phyloP scores from a whole-genome alignment of 306 rosid species.

The Alnus rubra region DNA sequence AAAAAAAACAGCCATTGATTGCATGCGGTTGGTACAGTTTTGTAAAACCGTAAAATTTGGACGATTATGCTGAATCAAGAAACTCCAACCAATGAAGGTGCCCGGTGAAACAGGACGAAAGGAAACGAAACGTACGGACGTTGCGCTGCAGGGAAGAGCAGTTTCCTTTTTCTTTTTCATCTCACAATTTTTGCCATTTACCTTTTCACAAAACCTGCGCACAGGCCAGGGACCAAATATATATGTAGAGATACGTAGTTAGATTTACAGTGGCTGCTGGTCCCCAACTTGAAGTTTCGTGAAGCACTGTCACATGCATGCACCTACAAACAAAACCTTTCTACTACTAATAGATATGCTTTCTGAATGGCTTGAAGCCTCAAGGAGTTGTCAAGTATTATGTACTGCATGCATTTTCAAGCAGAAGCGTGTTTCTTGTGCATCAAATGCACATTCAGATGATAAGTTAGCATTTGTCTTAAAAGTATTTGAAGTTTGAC shows the following conservation, averaged over 20 bases:
- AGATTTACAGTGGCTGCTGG: neutral
- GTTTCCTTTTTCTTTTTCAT: neutral
- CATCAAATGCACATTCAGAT: no score
- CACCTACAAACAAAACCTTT: no score
- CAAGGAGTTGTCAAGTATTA: no score
- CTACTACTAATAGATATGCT: no score
- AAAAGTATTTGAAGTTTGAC: no score
- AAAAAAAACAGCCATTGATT: neutral
- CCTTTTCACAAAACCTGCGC: neutral
- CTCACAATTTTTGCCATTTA: neutral
- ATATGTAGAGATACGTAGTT: neutral
- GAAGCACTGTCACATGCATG: no score
- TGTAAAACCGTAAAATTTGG: neutral
- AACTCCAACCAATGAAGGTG: neutral
- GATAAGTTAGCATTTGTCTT: no score
- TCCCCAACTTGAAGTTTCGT: neutral
- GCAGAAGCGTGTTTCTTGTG: no score
- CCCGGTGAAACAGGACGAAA: neutral
- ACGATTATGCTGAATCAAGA: neutral
- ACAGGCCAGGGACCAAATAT: neutral
- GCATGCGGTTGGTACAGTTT: neutral
- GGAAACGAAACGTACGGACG: neutral
- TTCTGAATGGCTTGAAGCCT: no score
- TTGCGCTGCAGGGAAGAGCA: neutral
- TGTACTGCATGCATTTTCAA: no score